These are phyloP conservation scores for Fusarium floridanum DNA, from an alignment of 2,329 filamentous ascomycete genomes.

Conservation along the genomic window DNA sequence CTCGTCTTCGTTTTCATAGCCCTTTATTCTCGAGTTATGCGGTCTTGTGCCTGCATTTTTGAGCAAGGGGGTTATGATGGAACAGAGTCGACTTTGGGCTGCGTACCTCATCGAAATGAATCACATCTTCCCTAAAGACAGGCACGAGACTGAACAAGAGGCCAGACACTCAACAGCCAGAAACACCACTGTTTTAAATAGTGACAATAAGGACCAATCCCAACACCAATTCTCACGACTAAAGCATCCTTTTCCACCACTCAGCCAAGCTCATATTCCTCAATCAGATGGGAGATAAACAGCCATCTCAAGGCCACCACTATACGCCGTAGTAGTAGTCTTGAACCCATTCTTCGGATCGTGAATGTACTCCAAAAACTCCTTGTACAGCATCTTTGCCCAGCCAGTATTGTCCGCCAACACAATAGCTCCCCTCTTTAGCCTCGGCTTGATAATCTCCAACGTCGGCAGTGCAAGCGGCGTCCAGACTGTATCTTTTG, in stretches of 20 bases:
- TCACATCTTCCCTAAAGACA: not conserved
- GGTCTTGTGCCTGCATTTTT: not conserved
- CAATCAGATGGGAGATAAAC: constrained; percentile 38
- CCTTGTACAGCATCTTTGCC: constrained; percentile 57
- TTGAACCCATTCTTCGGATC: constrained; percentile 63
- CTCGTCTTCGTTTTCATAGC: no score
- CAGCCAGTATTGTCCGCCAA: constrained; percentile 63
- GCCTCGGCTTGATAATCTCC: constrained; percentile 59
- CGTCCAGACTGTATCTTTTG: constrained; percentile 63
- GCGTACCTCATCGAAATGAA: not conserved
- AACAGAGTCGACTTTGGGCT: not conserved
- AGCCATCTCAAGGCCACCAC: constrained; percentile 49
- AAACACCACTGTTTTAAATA: not conserved
- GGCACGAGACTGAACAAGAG: not conserved
- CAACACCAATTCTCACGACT: not conserved
- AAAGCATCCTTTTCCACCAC: not conserved
- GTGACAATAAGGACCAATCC: not conserved
- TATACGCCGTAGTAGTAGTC: constrained; percentile 51
- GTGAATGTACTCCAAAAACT: constrained; percentile 61
- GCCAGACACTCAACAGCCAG: not conserved
- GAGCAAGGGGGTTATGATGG: not conserved
- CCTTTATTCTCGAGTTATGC: no score
- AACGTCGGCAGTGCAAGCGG: constrained; percentile 67
- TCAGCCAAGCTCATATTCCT: constrained; percentile 33
- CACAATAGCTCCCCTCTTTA: constrained; percentile 62